Conservation (phyloP, 2,329 filamentous ascomycete genomes). For the Penicillium italicum region DNA sequence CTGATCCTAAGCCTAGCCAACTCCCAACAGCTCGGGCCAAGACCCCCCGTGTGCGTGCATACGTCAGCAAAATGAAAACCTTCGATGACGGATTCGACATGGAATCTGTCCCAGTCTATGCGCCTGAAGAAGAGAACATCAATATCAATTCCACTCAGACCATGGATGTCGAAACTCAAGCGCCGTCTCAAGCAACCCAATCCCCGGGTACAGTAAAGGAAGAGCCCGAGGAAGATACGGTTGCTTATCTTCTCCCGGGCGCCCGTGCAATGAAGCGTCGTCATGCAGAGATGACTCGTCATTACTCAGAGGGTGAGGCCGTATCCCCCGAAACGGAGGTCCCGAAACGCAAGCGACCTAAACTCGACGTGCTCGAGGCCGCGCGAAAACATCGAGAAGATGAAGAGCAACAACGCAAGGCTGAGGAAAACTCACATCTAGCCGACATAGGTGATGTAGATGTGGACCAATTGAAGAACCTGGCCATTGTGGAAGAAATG, state of each 20-base stretch:
- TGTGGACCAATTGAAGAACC: conserved; percentile 66
- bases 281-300: conserved; percentile 58
- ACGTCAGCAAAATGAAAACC: conserved; percentile 61
- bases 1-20: not conserved
- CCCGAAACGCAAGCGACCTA: conserved; percentile 52
- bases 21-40: conserved; percentile 17
- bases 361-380: conserved; percentile 66
- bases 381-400: conserved; percentile 56
- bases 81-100: conserved; percentile 62
- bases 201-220: conserved; percentile 26
- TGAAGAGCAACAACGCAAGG: conserved; percentile 47
- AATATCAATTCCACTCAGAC: conserved; percentile 13
- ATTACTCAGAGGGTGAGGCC: conserved; percentile 36
- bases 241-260: conserved; percentile 72
- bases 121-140: conserved; percentile 26
- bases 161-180: conserved; percentile 20
- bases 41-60: conserved; percentile 27
- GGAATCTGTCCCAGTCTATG: conserved; percentile 38
- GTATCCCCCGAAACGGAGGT: conserved; percentile 25
- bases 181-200: conserved; percentile 26
- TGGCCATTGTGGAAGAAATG: conserved; percentile 76
- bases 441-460: conserved; percentile 60
- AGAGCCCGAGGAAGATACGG: conserved; percentile 52
- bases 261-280: conserved; percentile 76
- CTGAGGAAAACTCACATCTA: conserved; percentile 55